Evolutionary conservation across 495 filamentous ascomycete species (phyloP), one percentile per base, ranked within the genome.

Genomic region (Xylaria nigripes): DNA sequence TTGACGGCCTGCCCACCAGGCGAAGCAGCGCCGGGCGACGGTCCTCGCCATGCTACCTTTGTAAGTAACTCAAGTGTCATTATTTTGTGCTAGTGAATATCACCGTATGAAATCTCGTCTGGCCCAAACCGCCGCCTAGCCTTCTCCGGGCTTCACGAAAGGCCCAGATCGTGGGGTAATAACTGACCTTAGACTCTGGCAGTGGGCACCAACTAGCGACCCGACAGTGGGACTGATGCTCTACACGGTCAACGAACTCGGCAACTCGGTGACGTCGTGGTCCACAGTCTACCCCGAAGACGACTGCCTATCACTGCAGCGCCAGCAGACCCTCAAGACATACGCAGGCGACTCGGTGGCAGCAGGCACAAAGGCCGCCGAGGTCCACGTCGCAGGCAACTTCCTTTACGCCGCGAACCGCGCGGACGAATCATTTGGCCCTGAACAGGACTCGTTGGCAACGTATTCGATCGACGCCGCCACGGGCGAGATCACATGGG

Each of bases 241-340:
- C 2, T 78, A 72, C 68, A 70, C 66, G 1, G 60, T 75, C 21
- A 76, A 76, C 61, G 75, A 78, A 62, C 69, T 78, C 9, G 65
- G 68, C 42, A 76, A 76, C 62, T 72, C 70, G 0, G 72, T 76
- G 6, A 71, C 74, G 0, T 57, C 67, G 3, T 78, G 72, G 71
- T 62, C 60, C 30, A 67, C 70, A 0, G 25, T 60, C 18, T 76
- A 76, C 62, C 58, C 68, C 5, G 52, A 60, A 21, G 61, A 62
- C 3, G 68, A 61, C 5, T 75, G 72, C 55, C 53, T 74, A 8
- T 51, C 54, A 0, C 65, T 74, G 0, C 55, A 58, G 10, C 63
- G 65, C 43, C 58, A 60, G 13, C 69, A 73, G 56, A 74, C 70
- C 7, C 51, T 74, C 42, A 61, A 67, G 9, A 71, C 69, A 0